These are phyloP conservation scores for Sugiyamaella sp. DNA, from an alignment of 1,139 yeast genomes.

Conservation along the genomic window DNA sequence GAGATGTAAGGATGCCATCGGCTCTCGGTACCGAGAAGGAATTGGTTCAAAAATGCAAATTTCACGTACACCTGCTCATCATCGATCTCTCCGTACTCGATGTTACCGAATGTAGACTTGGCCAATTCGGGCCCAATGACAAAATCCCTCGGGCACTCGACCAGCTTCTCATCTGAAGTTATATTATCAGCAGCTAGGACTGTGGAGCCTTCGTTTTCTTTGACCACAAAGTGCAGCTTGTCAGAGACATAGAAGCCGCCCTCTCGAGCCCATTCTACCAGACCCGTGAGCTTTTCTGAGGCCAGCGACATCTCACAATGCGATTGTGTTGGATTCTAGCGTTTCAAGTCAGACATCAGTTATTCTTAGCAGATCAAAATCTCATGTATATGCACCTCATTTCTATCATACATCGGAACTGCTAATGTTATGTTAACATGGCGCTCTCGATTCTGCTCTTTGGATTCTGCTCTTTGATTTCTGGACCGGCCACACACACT, in stretches of 20 bases:
- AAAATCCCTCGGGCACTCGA: conserved; percentile 34
- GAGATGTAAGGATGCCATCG: conserved; percentile 54
- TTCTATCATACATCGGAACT: too few relatives aligned
- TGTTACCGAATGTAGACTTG: conserved; percentile 24
- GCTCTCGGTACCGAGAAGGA: conserved; percentile 28
- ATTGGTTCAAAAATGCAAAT: conserved; percentile 33
- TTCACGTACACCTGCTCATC: conserved; percentile 32
- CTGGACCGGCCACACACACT: too few relatives aligned
- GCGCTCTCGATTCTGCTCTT: too few relatives aligned
- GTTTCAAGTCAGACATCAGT: too few relatives aligned
- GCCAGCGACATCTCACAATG: background rate
- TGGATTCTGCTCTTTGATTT: too few relatives aligned
- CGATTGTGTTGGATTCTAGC: too few relatives aligned
- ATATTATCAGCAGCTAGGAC: conserved; percentile 31
- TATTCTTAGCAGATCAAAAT: too few relatives aligned
- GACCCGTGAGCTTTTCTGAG: conserved; percentile 11
- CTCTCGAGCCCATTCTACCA: conserved; percentile 26
- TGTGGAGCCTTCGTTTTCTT: conserved; percentile 28
- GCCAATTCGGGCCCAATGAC: conserved; percentile 37
- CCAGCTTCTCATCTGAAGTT: conserved; percentile 27
- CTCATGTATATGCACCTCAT: too few relatives aligned
- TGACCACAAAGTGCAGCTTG: conserved; percentile 19
- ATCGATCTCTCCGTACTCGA: conserved; percentile 4
- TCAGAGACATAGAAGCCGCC: conserved; percentile 22
- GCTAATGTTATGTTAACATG: too few relatives aligned